These are phyloP conservation scores for Phallus indusiatus DNA, from an alignment of 768 basidiomycete genomes.

Conservation along the genomic window DNA sequence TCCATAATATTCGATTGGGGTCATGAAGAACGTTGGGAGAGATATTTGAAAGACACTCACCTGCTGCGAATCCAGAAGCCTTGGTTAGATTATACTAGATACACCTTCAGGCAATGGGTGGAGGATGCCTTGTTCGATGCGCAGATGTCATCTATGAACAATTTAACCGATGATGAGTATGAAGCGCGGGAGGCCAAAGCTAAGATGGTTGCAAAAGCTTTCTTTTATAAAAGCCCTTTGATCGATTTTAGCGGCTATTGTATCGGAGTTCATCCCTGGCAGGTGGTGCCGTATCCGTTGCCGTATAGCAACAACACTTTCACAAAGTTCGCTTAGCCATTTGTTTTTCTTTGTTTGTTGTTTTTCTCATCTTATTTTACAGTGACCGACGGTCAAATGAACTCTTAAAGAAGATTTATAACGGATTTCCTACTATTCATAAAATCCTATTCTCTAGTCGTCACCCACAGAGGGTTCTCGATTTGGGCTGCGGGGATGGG, in stretches of 20 bases:
- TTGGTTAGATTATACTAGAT: no score
- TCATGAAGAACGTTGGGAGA: no score
- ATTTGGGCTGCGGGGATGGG: conserved; percentile 69
- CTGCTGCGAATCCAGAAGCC: no score
- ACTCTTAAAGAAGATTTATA: conserved; percentile 45
- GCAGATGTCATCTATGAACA: no score
- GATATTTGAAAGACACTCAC: no score
- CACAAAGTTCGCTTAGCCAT: not conserved
- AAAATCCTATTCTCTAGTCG: conserved; percentile 29
- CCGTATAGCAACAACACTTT: not conserved
- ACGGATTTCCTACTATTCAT: conserved; percentile 52
- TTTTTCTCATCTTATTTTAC: not conserved
- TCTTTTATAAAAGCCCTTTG: no score
- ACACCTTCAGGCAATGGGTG: no score
- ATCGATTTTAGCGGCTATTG: not conserved
- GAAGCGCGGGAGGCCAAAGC: no score
- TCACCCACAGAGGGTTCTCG: conserved; percentile 48
- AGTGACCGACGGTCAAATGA: conserved; percentile 51
- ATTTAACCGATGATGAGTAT: no score
- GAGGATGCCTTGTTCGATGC: no score
- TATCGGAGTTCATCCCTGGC: not conserved
- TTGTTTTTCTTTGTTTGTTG: not conserved
- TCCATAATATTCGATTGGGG: no score
- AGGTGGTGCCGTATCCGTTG: conserved; percentile 1
- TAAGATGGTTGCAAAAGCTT: no score